Percentiles rank a stretch among this genome's conserved stretches.
Conservation (phyloP, 345 rosid species). For the Moringa oleifera region DNA sequence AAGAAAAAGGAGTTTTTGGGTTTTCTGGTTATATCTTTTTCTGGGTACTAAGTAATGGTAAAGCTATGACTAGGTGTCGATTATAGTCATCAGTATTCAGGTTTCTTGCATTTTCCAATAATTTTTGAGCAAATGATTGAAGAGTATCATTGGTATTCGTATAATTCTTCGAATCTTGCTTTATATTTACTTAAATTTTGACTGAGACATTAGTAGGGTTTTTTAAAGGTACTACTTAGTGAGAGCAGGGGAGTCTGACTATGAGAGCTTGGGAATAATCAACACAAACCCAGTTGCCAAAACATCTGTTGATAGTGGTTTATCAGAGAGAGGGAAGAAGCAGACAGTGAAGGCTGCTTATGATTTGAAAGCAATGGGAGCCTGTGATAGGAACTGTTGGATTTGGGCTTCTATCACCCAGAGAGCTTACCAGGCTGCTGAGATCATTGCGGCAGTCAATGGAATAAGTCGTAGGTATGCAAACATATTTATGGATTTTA, state of each 20-base stretch:
- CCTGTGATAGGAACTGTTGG: slow-evolving; percentile 83
- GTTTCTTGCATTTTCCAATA: no score
- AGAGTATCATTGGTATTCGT: no score
- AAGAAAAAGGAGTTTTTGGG: background rate
- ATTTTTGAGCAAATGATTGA: no score
- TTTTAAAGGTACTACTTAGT: slow-evolving; percentile 66
- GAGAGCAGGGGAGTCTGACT: slow-evolving; percentile 92
- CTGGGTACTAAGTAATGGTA: background rate
- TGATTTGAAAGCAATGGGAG: slow-evolving; percentile 62
- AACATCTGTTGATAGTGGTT: slow-evolving; percentile 81
- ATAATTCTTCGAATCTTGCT: no score
- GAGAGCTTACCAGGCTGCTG: slow-evolving; percentile 94
- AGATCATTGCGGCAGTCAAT: slow-evolving; percentile 71
- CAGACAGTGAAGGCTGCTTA: slow-evolving; percentile 66
- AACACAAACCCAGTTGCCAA: slow-evolving; percentile 86
- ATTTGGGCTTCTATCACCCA: slow-evolving; percentile 98
- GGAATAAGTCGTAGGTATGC: slow-evolving; percentile 64
- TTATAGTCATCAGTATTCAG: no score
- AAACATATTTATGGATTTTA: no score
- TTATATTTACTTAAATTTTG: no score
- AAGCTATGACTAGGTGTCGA: no score
- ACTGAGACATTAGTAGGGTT: background rate
- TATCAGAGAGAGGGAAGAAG: slow-evolving; percentile 83
- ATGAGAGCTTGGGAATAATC: slow-evolving; percentile 68
- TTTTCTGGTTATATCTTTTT: background rate